Percentiles rank a stretch among this genome's conserved stretches.
Evolutionary conservation across 495 filamentous ascomycete species (phyloP).

Genomic region (Lasiosphaeriaceae sp.): DNA sequence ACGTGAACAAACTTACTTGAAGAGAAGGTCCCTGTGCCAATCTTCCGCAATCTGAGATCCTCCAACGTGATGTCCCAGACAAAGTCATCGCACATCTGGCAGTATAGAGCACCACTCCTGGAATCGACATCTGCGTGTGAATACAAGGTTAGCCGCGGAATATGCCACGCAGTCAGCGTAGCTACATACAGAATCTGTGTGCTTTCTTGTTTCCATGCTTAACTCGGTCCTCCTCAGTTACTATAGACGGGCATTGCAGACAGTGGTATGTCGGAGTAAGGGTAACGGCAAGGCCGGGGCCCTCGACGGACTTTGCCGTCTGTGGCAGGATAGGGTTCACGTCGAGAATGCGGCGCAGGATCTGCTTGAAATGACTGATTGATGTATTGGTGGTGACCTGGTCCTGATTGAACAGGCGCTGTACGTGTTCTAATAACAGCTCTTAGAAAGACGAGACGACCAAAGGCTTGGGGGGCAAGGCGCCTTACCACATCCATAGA

Average conservation of each 20-base stretch:
- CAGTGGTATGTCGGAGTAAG: constrained; percentile 64
- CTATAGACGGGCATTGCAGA: constrained; percentile 61
- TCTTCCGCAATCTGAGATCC: constrained; percentile 58
- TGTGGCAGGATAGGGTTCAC: constrained; percentile 44
- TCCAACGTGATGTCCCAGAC: constrained; percentile 85
- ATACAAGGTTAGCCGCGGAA: constrained; percentile 14
- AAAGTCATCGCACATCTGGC: constrained; percentile 79
- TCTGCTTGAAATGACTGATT: constrained; percentile 51
- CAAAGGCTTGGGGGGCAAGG: not conserved
- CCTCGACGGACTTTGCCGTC: constrained; percentile 45
- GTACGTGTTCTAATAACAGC: constrained; percentile 45
- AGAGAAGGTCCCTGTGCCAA: constrained; percentile 50
- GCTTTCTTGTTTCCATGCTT: constrained; percentile 55
- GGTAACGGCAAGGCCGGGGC: constrained; percentile 36
- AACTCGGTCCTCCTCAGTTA: constrained; percentile 51
- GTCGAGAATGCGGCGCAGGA: constrained; percentile 49
- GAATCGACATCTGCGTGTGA: constrained; percentile 70
- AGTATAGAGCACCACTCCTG: constrained; percentile 69
- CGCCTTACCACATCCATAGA: constrained; percentile 52
- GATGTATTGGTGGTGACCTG: constrained; percentile 46
- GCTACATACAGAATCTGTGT: constrained; percentile 62
- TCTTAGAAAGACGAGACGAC: constrained; percentile 6
- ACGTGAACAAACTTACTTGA: constrained; percentile 18
- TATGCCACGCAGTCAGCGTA: not conserved
- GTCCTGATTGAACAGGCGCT: constrained; percentile 47